These are phyloP conservation scores for Pestalotiopsis sp. DNA, from an alignment of 2,329 filamentous ascomycete genomes.

Conservation along the genomic window DNA sequence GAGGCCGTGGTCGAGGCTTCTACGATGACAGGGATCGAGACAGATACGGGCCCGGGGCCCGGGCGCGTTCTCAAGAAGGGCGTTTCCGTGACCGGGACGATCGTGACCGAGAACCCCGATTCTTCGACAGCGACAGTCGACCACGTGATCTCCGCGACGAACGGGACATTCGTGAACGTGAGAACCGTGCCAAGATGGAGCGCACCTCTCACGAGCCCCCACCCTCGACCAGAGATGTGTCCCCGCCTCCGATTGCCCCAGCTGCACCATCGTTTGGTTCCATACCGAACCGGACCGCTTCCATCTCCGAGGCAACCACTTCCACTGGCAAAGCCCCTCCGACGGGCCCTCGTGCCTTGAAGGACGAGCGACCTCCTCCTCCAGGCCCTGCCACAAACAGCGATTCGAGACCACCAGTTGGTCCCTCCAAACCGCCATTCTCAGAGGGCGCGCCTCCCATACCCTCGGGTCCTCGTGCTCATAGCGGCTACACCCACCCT, in stretches of 20 bases:
- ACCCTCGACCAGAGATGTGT: conserved; percentile 51
- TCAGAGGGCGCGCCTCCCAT: conserved; percentile 50
- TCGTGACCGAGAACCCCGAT: conserved; percentile 38
- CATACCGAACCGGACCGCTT: conserved; percentile 49
- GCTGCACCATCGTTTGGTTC: conserved; percentile 62
- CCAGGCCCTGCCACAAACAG: conserved; percentile 39
- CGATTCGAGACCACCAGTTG: conserved; percentile 41
- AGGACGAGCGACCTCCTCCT: conserved; percentile 50
- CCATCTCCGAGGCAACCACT: conserved; percentile 36
- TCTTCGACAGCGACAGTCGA: conserved; percentile 38
- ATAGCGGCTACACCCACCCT: conserved; percentile 44
- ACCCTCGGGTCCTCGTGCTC: conserved; percentile 56
- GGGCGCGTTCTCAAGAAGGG: conserved; percentile 69
- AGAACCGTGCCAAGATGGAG: conserved; percentile 51
- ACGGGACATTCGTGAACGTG: conserved; percentile 44
- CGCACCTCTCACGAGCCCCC: conserved; percentile 54
- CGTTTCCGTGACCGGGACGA: conserved; percentile 56
- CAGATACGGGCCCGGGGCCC: conserved; percentile 42
- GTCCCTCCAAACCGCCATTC: conserved; percentile 45
- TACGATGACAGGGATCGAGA: conserved; percentile 70
- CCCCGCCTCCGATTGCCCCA: conserved; percentile 59
- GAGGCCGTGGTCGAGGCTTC: conserved; percentile 51
- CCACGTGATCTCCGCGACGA: conserved; percentile 53
- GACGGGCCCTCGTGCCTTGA: conserved; percentile 55
- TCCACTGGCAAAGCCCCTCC: conserved; percentile 51